Percentiles rank a stretch among this genome's conserved stretches.
Evolutionary conservation across 371 early-diverging fungal species (phyloP).

Genomic region (Circinella minor): DNA sequence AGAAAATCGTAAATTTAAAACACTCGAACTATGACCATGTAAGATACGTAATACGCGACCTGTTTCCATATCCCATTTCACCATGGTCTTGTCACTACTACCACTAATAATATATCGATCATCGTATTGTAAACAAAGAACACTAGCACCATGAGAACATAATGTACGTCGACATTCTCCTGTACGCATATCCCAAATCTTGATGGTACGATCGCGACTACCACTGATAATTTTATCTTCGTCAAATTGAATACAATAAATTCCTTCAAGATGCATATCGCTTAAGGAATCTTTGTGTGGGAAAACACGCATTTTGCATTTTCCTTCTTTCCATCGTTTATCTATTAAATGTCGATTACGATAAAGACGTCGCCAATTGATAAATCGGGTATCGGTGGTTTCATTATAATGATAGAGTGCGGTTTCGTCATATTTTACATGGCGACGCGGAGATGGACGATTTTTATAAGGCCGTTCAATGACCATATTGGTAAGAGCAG

Average conservation of each 20-base stretch:
- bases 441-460: conserved; percentile 29
- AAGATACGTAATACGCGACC: conserved; percentile 63
- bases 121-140: conserved; percentile 84
- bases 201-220: conserved; percentile 82
- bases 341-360: conserved; percentile 60
- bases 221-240: conserved; percentile 74
- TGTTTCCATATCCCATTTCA: conserved; percentile 80
- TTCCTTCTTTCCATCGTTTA: conserved; percentile 72
- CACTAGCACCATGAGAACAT: conserved; percentile 79
- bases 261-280: conserved; percentile 86
- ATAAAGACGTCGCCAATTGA: conserved; percentile 76
- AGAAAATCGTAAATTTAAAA: conserved; percentile 72
- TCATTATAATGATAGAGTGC: conserved; percentile 41
- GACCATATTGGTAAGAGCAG: conserved; percentile 19
- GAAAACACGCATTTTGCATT: conserved; percentile 58
- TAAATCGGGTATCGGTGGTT: conserved; percentile 40
- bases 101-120: conserved; percentile 79
- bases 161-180: conserved; percentile 64
- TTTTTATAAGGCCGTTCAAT: conserved; percentile 29
- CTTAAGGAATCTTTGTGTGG: conserved; percentile 30
- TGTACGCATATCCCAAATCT: conserved; percentile 80
- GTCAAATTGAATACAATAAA: conserved; percentile 92
- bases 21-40: conserved; percentile 68
- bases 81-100: conserved; percentile 79
- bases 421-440: conserved; percentile 39